Conservation (phyloP, 1,284 basidiomycete species). For the Neolentinus lepideus region DNA sequence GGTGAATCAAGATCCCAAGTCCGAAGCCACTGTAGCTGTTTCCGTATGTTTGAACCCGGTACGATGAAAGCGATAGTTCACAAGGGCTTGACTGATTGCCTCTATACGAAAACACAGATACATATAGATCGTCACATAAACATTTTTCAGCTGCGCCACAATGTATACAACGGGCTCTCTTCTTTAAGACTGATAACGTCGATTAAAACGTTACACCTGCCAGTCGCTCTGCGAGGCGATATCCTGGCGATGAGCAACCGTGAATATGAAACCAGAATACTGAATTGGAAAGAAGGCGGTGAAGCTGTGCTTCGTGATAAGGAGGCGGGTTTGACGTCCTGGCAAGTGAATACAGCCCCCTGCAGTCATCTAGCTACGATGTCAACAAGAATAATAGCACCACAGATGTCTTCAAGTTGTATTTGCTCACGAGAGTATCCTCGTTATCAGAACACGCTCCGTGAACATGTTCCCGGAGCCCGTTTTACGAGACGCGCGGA, state of each 20-base stretch:
- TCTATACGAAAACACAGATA: not conserved
- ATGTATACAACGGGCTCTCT: not conserved
- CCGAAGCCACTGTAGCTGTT: slow-evolving; percentile 40
- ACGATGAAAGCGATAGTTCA: not conserved
- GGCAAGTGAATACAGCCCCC: slow-evolving; percentile 21
- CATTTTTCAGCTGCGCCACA: not conserved
- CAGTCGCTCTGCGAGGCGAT: slow-evolving; percentile 39
- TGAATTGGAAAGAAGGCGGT: slow-evolving; percentile 41
- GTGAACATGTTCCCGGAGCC: slow-evolving; percentile 47
- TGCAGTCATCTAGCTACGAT: slow-evolving; percentile 8
- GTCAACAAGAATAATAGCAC: slow-evolving; percentile 14
- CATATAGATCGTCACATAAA: not conserved
- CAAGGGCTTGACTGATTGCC: not conserved
- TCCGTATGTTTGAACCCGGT: slow-evolving; percentile 21
- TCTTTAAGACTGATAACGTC: not conserved
- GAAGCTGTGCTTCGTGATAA: slow-evolving; percentile 38
- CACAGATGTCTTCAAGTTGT: slow-evolving; percentile 46
- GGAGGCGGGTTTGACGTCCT: slow-evolving; percentile 24
- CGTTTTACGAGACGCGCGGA: slow-evolving; percentile 15
- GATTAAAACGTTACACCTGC: slow-evolving; percentile 33
- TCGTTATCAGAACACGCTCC: slow-evolving; percentile 51
- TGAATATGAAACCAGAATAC: slow-evolving; percentile 36
- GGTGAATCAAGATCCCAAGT: slow-evolving; percentile 37
- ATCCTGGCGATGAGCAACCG: slow-evolving; percentile 47
- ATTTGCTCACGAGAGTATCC: slow-evolving; percentile 36